A percentile compares a stretch with the other conserved stretches of the same genome.
Evolutionary conservation across 306 rosid genomes (phyloP).

Genomic region (Medicago lupulina): DNA sequence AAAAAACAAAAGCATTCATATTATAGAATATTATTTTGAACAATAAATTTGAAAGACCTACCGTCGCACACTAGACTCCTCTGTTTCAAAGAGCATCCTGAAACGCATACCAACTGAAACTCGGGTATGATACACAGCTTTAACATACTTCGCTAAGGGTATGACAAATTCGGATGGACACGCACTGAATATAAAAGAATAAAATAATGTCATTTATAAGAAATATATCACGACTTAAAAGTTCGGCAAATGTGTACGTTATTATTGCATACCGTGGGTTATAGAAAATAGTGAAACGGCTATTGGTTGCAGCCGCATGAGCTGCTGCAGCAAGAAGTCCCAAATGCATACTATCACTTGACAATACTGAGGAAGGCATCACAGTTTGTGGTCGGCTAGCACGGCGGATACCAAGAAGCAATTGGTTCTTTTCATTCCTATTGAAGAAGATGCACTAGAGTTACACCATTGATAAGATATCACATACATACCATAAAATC

Average conservation of each 20-base stretch:
- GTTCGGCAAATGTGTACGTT: background rate
- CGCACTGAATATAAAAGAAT: constrained; percentile 64
- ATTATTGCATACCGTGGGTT: constrained; percentile 75
- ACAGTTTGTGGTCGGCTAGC: constrained; percentile 94
- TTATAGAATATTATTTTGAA: constrained; percentile 1
- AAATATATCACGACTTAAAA: background rate
- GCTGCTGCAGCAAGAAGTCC: constrained; percentile 99
- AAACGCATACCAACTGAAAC: constrained; percentile 99
- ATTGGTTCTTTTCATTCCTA: constrained; percentile 96
- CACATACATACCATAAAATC: background rate
- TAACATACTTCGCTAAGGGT: constrained; percentile 82
- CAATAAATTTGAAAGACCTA: constrained; percentile 43
- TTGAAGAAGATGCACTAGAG: constrained; percentile 21
- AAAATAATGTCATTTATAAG: constrained; percentile 28
- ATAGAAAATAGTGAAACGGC: constrained; percentile 95
- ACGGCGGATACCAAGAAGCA: constrained; percentile 89
- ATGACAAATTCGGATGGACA: constrained; percentile 96
- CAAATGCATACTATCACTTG: constrained; percentile 99
- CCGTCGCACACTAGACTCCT: constrained; percentile 98
- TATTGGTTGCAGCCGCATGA: constrained; percentile 96
- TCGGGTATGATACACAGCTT: constrained; percentile 96
- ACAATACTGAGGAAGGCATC: constrained; percentile 97
- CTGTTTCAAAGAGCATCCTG: constrained; percentile 98
- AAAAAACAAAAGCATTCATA: constrained; percentile 5
- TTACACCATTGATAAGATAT: constrained; percentile 25